Evolutionary conservation across 2,329 filamentous ascomycete species (phyloP).

Genomic region (Falciphora oryzae): DNA sequence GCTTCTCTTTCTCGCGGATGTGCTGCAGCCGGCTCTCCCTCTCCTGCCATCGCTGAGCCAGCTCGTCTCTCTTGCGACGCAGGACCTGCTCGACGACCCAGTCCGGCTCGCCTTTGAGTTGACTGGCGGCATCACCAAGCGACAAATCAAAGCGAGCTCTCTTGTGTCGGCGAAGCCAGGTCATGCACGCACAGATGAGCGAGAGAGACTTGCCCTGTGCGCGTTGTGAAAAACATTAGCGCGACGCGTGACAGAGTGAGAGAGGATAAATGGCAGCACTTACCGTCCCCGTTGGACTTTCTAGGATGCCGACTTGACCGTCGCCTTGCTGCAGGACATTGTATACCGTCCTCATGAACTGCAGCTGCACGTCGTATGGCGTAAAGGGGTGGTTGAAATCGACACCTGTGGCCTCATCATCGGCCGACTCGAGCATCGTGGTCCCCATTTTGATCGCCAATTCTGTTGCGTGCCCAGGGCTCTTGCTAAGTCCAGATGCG

Average conservation of each 20-base stretch:
- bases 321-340: slow-evolving; percentile 63
- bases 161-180: slow-evolving; percentile 85
- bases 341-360: slow-evolving; percentile 85
- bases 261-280: slow-evolving; percentile 15
- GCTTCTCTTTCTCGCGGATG: slow-evolving; percentile 58
- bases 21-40: slow-evolving; percentile 65
- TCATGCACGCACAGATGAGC: slow-evolving; percentile 80
- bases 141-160: slow-evolving; percentile 49
- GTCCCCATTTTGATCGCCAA: background rate
- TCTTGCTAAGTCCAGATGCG: too few species aligned
- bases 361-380: slow-evolving; percentile 79
- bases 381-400: slow-evolving; percentile 84
- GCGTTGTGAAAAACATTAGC: background rate
- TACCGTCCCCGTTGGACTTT: slow-evolving; percentile 82
- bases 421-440: background rate
- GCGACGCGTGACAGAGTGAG: background rate
- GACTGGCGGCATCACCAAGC: slow-evolving; percentile 36
- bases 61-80: slow-evolving; percentile 59
- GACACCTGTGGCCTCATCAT: slow-evolving; percentile 25
- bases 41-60: slow-evolving; percentile 62
- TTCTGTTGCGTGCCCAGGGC: background rate
- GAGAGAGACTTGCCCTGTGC: slow-evolving; percentile 80
- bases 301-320: slow-evolving; percentile 79
- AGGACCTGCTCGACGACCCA: slow-evolving; percentile 80
- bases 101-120: slow-evolving; percentile 63